These are phyloP conservation scores for Melastoma malabathricum DNA, from an alignment of 345 rosid genomes.

Conservation along the genomic window DNA sequence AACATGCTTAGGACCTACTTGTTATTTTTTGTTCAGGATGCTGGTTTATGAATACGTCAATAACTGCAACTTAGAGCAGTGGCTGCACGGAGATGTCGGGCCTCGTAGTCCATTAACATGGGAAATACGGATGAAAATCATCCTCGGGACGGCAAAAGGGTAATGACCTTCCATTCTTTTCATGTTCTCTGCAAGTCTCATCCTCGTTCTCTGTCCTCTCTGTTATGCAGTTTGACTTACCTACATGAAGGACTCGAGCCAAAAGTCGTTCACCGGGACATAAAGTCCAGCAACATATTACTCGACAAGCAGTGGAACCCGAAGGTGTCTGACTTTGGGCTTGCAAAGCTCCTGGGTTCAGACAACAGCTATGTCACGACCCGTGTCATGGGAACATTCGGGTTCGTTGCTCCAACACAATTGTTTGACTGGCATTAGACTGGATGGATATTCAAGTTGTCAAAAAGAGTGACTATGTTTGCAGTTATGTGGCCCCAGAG, in stretches of 20 bases:
- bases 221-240: conserved; percentile 46
- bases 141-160: conserved; percentile 84
- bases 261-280: conserved; percentile 86
- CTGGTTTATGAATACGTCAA: conserved; percentile 79
- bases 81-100: conserved; percentile 77
- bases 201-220: not conserved
- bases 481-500: conserved; percentile 90
- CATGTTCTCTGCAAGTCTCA: not conserved
- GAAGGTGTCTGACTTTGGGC: conserved; percentile 93
- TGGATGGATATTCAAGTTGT: too few species aligned
- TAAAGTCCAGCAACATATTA: conserved; percentile 77
- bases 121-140: conserved; percentile 63
- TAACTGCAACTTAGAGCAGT: conserved; percentile 72
- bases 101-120: conserved; percentile 60
- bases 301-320: conserved; percentile 88
- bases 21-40: conserved; percentile 36
- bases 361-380: conserved; percentile 75
- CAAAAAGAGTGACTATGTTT: not conserved
- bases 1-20: not conserved
- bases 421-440: too few species aligned
- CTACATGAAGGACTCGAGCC: conserved; percentile 96
- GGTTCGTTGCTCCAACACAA: conserved; percentile 29
- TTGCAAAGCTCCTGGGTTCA: conserved; percentile 71
- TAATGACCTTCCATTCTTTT: conserved; percentile 7
- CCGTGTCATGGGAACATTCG: conserved; percentile 96